Evolutionary conservation across 768 basidiomycete genomes (phyloP), one percentile per base, ranked within the genome.

Genomic region (Kwoniella heveanensis): DNA sequence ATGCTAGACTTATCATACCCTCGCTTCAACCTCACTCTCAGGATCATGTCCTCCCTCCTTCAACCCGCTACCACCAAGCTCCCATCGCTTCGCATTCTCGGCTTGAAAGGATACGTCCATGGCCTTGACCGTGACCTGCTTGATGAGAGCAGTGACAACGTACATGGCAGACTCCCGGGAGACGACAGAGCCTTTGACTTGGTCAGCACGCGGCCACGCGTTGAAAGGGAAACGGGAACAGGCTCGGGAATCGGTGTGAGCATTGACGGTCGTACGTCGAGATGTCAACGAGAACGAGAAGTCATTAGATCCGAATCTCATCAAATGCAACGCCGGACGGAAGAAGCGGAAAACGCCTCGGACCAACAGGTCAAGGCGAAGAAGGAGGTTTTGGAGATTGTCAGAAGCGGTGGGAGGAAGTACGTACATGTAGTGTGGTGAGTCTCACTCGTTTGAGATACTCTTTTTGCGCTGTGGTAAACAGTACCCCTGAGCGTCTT

Each of bases 1-100:
- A 59, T 65, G 22, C 49, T 71, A 17, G 69, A 67, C 25, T 24
- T 69, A 19, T 65, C 64, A 7, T 63, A 44, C 30, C 57, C 58
- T 12, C 57, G 55, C 21, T 44, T 57, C 22, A 27, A 62, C 9
- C 27, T 69, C 7, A 52, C 64, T 10, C 4, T 48, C 4, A 52
- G 29, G 9, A 7, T 56, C 1, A 26, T 68, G 10, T 17, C 36
- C 17, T 54, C 22, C 13, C 53, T 68, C 6, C 47, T 68, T 9
- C 44, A 57, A 13, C 63, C 67, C 5, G 46, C 27, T 1, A 57
- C 30, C 12, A 27, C 27, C 0, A 62, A 57, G 15, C 25, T 67
- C 29, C 66, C 66, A 19, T 67, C 66, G 9, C 47, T 67, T 9
- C 2, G 56, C 12, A 15, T 30, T 17, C n/a, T 67, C 12, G 66